Conservation (phyloP, 192 early-diverging fungal species). For the Paraglomus brasilianum region DNA sequence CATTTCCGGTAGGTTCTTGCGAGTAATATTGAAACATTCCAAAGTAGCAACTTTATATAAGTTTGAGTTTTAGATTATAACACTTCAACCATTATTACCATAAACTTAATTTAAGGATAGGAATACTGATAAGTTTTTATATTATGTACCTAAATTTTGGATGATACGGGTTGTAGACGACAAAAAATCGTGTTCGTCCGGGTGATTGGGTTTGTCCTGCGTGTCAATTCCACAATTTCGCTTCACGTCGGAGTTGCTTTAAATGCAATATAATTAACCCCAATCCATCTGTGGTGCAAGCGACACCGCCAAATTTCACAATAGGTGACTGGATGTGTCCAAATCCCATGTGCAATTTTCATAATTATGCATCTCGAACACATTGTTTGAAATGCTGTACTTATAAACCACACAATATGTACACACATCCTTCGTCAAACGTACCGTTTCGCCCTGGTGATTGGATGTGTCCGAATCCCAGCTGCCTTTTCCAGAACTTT, state of each 20-base stretch:
- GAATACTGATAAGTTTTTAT: neutral
- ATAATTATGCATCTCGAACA: slow-evolving; percentile 62
- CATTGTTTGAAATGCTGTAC: slow-evolving; percentile 56
- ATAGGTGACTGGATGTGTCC: slow-evolving; percentile 68
- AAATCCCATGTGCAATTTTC: slow-evolving; percentile 55
- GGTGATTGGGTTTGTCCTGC: slow-evolving; percentile 76
- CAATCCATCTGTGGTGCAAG: slow-evolving; percentile 36
- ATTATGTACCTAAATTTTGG: neutral
- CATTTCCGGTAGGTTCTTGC: slow-evolving; percentile 51
- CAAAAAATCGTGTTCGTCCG: slow-evolving; percentile 51
- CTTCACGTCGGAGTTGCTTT: slow-evolving; percentile 59
- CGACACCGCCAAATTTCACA: slow-evolving; percentile 46
- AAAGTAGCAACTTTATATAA: too few species aligned
- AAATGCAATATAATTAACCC: slow-evolving; percentile 65
- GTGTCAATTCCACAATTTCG: slow-evolving; percentile 74
- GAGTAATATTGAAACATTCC: slow-evolving; percentile 2
- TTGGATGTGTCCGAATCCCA: slow-evolving; percentile 69
- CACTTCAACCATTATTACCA: too few species aligned
- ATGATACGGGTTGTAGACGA: slow-evolving; percentile 24
- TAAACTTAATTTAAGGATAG: too few species aligned
- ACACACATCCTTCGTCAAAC: slow-evolving; percentile 32
- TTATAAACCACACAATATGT: slow-evolving; percentile 39
- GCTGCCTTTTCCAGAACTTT: slow-evolving; percentile 76
- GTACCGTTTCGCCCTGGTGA: slow-evolving; percentile 62
- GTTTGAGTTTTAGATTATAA: too few species aligned